Evolutionary conservation across 2,329 filamentous ascomycete species (phyloP), one percentile per base, ranked within the genome.

Genomic region (Didymella glomerata): DNA sequence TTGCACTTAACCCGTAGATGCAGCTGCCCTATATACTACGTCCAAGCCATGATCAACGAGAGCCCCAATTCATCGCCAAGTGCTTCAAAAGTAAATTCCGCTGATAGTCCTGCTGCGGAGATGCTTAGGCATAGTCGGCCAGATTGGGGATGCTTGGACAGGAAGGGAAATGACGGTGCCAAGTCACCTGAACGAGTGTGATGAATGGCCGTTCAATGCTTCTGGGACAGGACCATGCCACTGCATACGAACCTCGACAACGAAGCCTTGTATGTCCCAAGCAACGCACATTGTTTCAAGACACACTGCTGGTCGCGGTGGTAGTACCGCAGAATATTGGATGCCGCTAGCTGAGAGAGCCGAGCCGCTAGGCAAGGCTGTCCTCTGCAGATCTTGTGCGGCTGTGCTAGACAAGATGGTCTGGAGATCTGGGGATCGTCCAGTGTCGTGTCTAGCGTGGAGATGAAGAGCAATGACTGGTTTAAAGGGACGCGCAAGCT

Each of bases 311-410:
- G n/a, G 28, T 46, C 24, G 50, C 30, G 9, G 25, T 32, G 49
- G 30, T 47, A 22, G 46, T 13, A 46, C n/a, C 20, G 32, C n/a
- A 11, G n/a, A 30, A 30, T 30, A 49, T 9, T 53, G 25, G 32
- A 36, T 52, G 34, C 34, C 51, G 27, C 30, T 38, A 38, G 57
- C 40, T 47, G 47, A 60, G 48, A 40, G 20, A 41, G 57, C 57
- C 57, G 57, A 60, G 51, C 13, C 51, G 48, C 57, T 55, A 60
- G 13, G 41, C 40, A 47, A 36, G 56, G 45, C 46, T 59, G 49
- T 16, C 16, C 49, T 38, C 16, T 14, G 30, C 44, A 14, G 30
- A 49, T 41, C 38, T 41, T 46, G 27, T 50, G 50, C 38, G 56
- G 50, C 50, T 59, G 56, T 54, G 40, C 47, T 38, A 16, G 5